Evolutionary conservation across 352 stramenopile species (phyloP).

Genomic region (Phytophthora rubi): DNA sequence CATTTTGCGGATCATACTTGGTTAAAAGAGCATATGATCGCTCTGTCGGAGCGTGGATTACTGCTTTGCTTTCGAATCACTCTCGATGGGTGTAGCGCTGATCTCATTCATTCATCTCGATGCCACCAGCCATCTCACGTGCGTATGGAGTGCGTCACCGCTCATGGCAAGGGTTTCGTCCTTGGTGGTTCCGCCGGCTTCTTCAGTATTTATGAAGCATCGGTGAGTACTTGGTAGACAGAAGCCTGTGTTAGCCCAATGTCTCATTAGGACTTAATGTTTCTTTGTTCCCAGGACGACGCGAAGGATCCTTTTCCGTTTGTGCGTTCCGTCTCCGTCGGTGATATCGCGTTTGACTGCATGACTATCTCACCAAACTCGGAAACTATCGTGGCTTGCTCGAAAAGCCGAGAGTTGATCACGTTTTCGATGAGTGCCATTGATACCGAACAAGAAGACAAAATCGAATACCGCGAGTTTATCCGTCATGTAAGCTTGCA

Average conservation of each 20-base stretch:
- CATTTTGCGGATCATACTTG: constrained; percentile 86
- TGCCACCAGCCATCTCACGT: constrained; percentile 76
- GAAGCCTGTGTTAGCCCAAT: not conserved
- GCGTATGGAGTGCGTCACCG: constrained; percentile 71
- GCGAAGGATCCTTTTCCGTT: constrained; percentile 81
- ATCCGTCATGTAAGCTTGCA: constrained; percentile 52
- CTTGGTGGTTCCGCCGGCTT: constrained; percentile 72
- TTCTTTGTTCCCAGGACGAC: constrained; percentile 54
- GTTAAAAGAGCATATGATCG: constrained; percentile 75
- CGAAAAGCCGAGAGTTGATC: constrained; percentile 72
- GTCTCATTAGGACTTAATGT: not conserved
- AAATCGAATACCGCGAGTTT: constrained; percentile 68
- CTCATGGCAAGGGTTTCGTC: constrained; percentile 78
- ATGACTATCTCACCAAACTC: constrained; percentile 71
- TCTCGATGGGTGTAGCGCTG: constrained; percentile 54
- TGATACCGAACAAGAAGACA: constrained; percentile 79
- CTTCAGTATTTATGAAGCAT: constrained; percentile 80
- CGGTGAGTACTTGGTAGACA: constrained; percentile 34
- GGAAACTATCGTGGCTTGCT: constrained; percentile 67
- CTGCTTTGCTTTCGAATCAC: constrained; percentile 70
- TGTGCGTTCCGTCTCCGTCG: constrained; percentile 70
- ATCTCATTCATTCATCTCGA: constrained; percentile 70
- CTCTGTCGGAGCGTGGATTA: constrained; percentile 70
- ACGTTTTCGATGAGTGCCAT: constrained; percentile 75
- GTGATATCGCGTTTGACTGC: constrained; percentile 79